Conservation (phyloP, 2,329 filamentous ascomycete genomes). For the Calonectria henricotiae region DNA sequence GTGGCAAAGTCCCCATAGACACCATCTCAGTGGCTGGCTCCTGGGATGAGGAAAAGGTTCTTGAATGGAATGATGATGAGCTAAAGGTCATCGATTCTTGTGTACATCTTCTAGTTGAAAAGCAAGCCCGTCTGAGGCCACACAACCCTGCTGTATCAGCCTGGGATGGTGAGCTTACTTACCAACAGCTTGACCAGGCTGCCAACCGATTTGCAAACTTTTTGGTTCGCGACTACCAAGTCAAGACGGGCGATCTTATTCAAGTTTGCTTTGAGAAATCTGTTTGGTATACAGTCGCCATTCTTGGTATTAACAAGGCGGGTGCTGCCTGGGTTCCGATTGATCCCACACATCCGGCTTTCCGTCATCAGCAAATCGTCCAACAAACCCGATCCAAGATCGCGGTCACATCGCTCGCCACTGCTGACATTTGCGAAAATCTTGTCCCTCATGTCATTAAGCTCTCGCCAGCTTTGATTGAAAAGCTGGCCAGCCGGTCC, state of each 20-base stretch:
- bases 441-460: conserved; percentile 7
- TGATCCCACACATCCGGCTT: conserved; percentile 20
- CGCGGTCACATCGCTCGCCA: conserved; percentile 9
- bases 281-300: conserved; percentile 22
- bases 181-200: conserved; percentile 10
- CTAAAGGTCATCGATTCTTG: not conserved
- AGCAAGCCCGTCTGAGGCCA: not conserved
- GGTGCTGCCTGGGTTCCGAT: conserved; percentile 24
- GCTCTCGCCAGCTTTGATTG: conserved; percentile 13
- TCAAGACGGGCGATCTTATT: conserved; percentile 7
- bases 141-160: not conserved
- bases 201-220: conserved; percentile 16
- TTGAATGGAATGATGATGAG: not conserved
- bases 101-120: not conserved
- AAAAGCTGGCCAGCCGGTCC: conserved; percentile 5
- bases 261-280: conserved; percentile 26
- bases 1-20: not conserved
- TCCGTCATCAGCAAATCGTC: conserved; percentile 21
- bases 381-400: conserved; percentile 25
- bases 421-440: not conserved
- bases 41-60: conserved; percentile 8
- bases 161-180: conserved; percentile 16
- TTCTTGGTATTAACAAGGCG: conserved; percentile 19
- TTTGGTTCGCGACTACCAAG: not conserved
- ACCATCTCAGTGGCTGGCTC: not conserved